Evolutionary conservation across 768 basidiomycete genomes (phyloP), one percentile per base, ranked within the genome.

Genomic region (Mycena polygramma): DNA sequence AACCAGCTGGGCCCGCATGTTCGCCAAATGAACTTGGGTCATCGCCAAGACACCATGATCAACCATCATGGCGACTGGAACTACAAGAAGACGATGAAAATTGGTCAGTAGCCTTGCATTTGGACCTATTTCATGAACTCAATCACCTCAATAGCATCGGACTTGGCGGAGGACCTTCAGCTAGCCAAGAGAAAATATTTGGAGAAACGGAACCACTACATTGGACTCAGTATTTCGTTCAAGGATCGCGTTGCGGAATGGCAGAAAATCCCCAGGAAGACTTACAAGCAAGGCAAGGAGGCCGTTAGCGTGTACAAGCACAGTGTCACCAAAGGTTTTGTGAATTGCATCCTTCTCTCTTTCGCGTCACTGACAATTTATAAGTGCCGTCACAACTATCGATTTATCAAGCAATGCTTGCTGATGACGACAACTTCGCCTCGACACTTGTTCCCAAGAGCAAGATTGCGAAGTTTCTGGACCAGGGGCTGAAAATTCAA

Each of bases 11-110:
- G 75, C 3, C 65, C 62, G 7, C 73, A 70, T 49, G 75, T 73
- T 1, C 51, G 62, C 20, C 75, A 79, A 65, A 77, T 78, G 78
- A 74, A 75, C 30, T 43, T 55, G 4, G 77, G 75, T 5, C 66
- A 73, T 30, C 64, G 71, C 7, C 74, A 75, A 19, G 75, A 78
- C 48, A 74, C 75, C 0, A 69, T 78, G 39, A 70, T 75, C 48
- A 67, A 73, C 35, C 66, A 71, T 19, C 69, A 69, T 35, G 68
- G 71, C 10, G 63, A 69, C 51, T 73, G 74, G 77, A 78, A 78
- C 55, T 71, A 68, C 65, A 61, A 60, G 22, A 76, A 75, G 48
- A 69, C 45, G 1, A 39, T 48, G 41, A 37, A 45, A 20, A 20
- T 68, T 5, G 51, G 67, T 62, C 26, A 37, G 48, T 13, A 58